A percentile compares a stretch with the other conserved stretches of the same genome.
Conservation (phyloP, 805 yeast genomes). For the Saccharomycopsis fibuligera region DNA sequence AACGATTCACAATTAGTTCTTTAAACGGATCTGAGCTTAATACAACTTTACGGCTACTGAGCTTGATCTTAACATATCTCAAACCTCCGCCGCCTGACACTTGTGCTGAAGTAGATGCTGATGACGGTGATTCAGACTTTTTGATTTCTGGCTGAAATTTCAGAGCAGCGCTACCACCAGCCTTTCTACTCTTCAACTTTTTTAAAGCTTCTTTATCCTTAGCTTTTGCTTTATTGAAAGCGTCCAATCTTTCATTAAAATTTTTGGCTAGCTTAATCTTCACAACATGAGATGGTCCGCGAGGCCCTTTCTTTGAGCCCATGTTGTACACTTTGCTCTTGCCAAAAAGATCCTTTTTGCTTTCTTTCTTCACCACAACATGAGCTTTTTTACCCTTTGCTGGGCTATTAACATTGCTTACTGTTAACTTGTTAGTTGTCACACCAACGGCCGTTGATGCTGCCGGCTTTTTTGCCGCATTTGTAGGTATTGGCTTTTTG, state of each 20-base stretch:
- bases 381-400: not conserved
- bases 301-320: not conserved
- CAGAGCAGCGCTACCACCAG: too few relatives aligned
- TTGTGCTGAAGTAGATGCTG: too few relatives aligned
- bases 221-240: not conserved
- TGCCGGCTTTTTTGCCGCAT: too few relatives aligned
- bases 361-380: not conserved
- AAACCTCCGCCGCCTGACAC: not conserved
- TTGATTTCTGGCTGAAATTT: conserved; percentile 1
- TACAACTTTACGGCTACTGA: not conserved
- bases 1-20: too few relatives aligned
- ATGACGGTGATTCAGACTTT: too few relatives aligned
- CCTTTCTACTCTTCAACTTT: not conserved
- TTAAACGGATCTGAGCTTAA: conserved; percentile 2
- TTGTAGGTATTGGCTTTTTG: not conserved
- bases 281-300: not conserved
- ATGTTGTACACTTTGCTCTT: not conserved
- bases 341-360: not conserved
- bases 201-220: not conserved
- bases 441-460: too few relatives aligned
- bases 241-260: not conserved
- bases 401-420: too few relatives aligned
- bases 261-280: not conserved
- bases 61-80: conserved; percentile 5
- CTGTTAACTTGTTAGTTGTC: too few relatives aligned